phyloP scores from a whole-genome alignment of 208 protist genomes.

The Leishmania gerbilli region DNA sequence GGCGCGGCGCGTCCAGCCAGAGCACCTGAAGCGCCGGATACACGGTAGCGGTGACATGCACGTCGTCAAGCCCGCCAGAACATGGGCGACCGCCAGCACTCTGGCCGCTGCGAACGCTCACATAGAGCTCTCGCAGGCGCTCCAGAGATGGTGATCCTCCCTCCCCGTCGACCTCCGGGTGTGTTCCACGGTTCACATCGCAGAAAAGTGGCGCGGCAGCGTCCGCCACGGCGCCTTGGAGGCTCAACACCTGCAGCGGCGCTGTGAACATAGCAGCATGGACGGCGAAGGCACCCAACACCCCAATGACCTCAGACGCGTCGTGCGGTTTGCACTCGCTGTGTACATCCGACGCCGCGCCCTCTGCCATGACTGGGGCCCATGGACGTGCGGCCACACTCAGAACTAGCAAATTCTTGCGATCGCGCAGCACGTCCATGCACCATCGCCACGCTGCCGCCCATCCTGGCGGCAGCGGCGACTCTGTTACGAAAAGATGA shows the following conservation, averaged over 20 bases:
- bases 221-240: constrained; percentile 24
- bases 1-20: constrained; percentile 51
- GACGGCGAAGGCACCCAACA: not conserved
- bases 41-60: constrained; percentile 18
- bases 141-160: not conserved
- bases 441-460: constrained; percentile 50
- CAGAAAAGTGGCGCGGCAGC: constrained; percentile 7
- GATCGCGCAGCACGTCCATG: constrained; percentile 28
- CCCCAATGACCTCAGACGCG: not conserved
- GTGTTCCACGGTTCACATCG: not conserved
- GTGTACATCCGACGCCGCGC: not conserved
- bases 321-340: not conserved
- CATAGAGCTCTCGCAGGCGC: constrained; percentile 37
- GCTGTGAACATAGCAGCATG: not conserved
- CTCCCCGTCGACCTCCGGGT: not conserved
- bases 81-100: constrained; percentile 9
- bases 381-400: constrained; percentile 15
- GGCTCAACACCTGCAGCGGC: constrained; percentile 24
- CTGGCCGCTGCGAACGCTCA: constrained; percentile 14
- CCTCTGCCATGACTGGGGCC: not conserved
- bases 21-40: constrained; percentile 48
- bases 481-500: constrained; percentile 37
- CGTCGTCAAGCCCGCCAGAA: constrained; percentile 9
- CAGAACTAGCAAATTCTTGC: constrained; percentile 32
- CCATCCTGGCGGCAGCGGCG: constrained; percentile 25